Evolutionary conservation across 257 asterid genomes (phyloP), one percentile per base, ranked within the genome.

Genomic region (Paraleonurus japonicus): DNA sequence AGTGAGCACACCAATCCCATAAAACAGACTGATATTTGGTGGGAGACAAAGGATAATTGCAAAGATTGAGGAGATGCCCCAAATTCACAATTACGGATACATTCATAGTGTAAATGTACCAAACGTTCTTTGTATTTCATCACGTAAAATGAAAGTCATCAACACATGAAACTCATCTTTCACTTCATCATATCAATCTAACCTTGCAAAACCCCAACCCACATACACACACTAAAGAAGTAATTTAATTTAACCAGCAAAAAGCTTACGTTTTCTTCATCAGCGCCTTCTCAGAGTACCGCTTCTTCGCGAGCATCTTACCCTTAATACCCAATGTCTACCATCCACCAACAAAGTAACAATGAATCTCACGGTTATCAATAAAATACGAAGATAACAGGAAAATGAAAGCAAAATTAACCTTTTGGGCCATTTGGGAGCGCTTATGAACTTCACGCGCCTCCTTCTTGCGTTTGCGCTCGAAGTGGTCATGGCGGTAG

Each of bases 311-410:
- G 54, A 91, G 35, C 77, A 88, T 81, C 89, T 91, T 91, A 76
- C 96, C 99, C 96, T 91, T 94, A 13, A 91, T 85, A 83, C 99
- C 99, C 92, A 94, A 71, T 10, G 97, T 61, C 98, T 90, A 81
- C 61, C 73, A 71, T 63, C 30, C 67, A 63, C 58, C 64, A 35
- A 23, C 1, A 65, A 57, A 7, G 28, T 3, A 50, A 53, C 50
- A 67, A 16, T 76, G 13, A 66, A 28, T 39, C 35, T 13, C 64
- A 68, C 13, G 11, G 4, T 24, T 69, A 17, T 1, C 69, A 17
- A 39, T 19, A 62, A 50, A 53, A 23, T n/a, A 7, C 4, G 69
- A 55, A 57, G 30, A 50, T 13, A 26, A 61, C 19, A 41, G 12
- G 45, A 43, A 22, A 73, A 13, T 12, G 10, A 76, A 74, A 54